Evolutionary conservation across 1,284 basidiomycete species (phyloP).

Genomic region (Heterobasidion annosum): DNA sequence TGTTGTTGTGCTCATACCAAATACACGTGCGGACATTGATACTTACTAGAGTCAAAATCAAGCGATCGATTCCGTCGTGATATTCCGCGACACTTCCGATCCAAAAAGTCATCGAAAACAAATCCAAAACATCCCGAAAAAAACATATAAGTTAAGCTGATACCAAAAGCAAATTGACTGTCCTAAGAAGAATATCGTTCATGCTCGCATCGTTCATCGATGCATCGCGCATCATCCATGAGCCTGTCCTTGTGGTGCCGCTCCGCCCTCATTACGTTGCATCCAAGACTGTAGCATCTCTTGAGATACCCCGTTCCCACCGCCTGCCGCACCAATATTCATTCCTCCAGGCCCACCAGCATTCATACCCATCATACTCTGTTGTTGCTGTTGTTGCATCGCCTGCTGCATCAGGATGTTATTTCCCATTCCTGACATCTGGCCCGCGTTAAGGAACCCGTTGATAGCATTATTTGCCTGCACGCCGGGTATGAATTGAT

Average conservation of each 20-base stretch:
- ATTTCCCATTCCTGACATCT: constrained; percentile 3
- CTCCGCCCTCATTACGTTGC: constrained; percentile 37
- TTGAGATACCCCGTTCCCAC: constrained; percentile 23
- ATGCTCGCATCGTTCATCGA: too few species aligned
- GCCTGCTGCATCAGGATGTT: constrained; percentile 7
- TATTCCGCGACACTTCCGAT: too few species aligned
- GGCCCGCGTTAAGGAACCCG: not conserved
- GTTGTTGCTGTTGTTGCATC: constrained; percentile 10
- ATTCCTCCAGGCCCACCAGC: constrained; percentile 7
- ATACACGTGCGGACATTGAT: too few species aligned
- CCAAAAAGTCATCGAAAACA: too few species aligned
- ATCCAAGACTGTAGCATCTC: constrained; percentile 60
- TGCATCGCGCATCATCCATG: not conserved
- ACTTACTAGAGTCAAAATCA: too few species aligned
- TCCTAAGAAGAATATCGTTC: too few species aligned
- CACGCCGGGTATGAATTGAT: not conserved
- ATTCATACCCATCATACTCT: constrained; percentile 6
- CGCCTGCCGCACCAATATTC: not conserved
- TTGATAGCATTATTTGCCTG: not conserved
- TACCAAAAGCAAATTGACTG: too few species aligned
- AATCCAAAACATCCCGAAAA: too few species aligned
- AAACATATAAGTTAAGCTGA: too few species aligned
- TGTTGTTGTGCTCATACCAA: too few species aligned
- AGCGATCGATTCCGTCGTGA: too few species aligned
- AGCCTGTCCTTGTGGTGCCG: constrained; percentile 6